Base-by-base conservation (phyloP, 2,329 filamentous ascomycete genomes). In the Colletotrichum navitas region DNA sequence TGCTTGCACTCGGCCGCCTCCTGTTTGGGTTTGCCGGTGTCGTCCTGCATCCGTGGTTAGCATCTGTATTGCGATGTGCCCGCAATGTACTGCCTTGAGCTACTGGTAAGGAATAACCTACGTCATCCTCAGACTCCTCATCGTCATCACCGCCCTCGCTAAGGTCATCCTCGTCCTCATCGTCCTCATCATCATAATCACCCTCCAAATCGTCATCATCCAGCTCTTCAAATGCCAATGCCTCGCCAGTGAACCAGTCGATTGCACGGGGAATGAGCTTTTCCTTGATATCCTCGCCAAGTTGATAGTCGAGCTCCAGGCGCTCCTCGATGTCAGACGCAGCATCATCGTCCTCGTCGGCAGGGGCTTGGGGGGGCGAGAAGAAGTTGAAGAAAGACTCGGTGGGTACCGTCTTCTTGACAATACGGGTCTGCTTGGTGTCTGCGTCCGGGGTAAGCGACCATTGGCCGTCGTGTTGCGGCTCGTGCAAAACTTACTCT, bases 381-480 rank as follows among this genome's bases (percentile, higher is more conserved):
- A 99, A 99, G 90, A 98, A 98, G 89, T 97, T 97, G 90, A 94
- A 94, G 89, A 99, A 99, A 2, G 96, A 98, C 83, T 98, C 96
- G 70, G 95, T 98, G 47, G 96, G 96, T 58, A 99, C 96, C 1
- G 95, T 98, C 88, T 98, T 97, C 91, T 98, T 98, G 76, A 99
- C 95, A 76, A 99, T 94, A 76, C 96, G 94, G 73, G 96, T 99
- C 84, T 99, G 96, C 88, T 99, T 99, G 77, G 96, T 99, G 87
- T 96, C 96, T 98, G 78, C 10, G 14, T 52, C 5, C n/a, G 26
- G 41, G n/a, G 39, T 67, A 41, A 66, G 60, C 43, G 26, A n/a
- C 7, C 14, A 56, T 26, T 60, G 16, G 26, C 45, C 5, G 14
- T n/a, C 7, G 26, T 11, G 21, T 32, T 18, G 55, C 29, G 6